phyloP scores from a whole-genome alignment of 192 early-diverging fungal species.

The Radiomyces spectabilis region DNA sequence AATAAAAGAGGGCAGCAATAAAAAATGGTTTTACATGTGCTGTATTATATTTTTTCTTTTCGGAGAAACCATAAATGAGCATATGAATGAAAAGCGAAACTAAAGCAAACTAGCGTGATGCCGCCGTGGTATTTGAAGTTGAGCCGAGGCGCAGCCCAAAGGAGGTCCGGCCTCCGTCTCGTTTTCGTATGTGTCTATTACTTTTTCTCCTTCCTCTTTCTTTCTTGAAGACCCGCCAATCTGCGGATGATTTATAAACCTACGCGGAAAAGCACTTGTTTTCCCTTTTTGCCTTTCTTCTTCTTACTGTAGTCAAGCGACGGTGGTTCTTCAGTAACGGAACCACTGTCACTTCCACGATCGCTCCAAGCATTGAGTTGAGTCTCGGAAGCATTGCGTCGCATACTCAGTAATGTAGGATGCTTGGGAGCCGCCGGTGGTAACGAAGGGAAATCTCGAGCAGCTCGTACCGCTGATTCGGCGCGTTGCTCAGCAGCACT shows the following conservation, averaged over 20 bases:
- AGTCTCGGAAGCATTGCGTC: conserved; percentile 3
- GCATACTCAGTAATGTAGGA: conserved; percentile 16
- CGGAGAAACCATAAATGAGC: too few relatives aligned
- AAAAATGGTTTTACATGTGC: too few relatives aligned
- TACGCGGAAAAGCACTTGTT: conserved; percentile 60
- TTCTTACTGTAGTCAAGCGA: conserved; percentile 14
- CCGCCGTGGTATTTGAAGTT: too few relatives aligned
- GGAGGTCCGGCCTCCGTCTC: too few relatives aligned
- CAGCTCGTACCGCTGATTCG: conserved; percentile 2
- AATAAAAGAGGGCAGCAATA: too few relatives aligned
- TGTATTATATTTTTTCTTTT: too few relatives aligned
- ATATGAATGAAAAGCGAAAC: too few relatives aligned
- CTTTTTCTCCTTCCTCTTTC: too few relatives aligned
- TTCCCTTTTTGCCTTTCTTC: conserved; percentile 58
- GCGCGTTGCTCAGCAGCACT: conserved; percentile 16
- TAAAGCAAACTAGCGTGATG: too few relatives aligned
- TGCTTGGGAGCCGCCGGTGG: conserved; percentile 18
- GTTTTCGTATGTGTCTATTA: too few relatives aligned
- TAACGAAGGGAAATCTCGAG: conserved; percentile 21
- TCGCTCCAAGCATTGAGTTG: neutral
- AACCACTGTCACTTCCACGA: neutral
- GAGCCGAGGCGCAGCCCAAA: too few relatives aligned
- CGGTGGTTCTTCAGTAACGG: conserved; percentile 17
- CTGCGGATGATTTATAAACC: conserved; percentile 42
- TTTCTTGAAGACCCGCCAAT: too few relatives aligned